phyloP scores from a whole-genome alignment of 305 asterid genomes.

The Fraxinus angustifolia region DNA sequence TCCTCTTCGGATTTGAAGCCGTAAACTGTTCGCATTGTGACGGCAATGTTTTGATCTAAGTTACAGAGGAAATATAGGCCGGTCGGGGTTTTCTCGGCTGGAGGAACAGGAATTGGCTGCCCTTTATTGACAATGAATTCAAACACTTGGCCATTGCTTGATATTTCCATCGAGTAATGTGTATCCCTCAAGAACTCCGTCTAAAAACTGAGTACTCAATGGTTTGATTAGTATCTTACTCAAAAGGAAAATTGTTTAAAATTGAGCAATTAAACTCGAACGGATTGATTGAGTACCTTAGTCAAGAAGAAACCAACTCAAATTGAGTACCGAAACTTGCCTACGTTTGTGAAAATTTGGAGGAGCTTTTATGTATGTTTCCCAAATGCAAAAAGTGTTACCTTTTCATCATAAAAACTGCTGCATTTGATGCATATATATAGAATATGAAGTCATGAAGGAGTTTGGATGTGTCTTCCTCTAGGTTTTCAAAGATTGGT shows the following conservation, averaged over 20 bases:
- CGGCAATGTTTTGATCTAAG: conserved; percentile 86
- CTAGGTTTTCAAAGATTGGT: not conserved
- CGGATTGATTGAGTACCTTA: not conserved
- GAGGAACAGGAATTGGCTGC: conserved; percentile 48
- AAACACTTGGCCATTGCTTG: conserved; percentile 16
- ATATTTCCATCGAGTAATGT: not conserved
- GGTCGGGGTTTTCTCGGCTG: conserved; percentile 58
- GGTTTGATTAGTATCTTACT: not conserved
- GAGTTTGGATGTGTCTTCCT: not conserved
- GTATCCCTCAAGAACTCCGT: not conserved
- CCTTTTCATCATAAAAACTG: not conserved
- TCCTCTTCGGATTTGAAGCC: conserved; percentile 61
- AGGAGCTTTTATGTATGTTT: not conserved
- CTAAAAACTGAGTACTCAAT: not conserved
- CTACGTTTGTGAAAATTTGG: not conserved
- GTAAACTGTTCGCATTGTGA: conserved; percentile 68
- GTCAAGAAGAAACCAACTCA: not conserved
- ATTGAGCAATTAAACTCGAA: not conserved
- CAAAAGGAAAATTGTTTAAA: not conserved
- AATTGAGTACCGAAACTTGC: not conserved
- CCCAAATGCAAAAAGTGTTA: not conserved
- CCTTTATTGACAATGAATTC: conserved; percentile 53
- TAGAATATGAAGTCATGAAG: not conserved
- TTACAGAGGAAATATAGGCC: conserved; percentile 71
- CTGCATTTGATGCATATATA: not conserved